phyloP scores from a whole-genome alignment of 2,329 filamentous ascomycete species.

The Phialocephala sp. region DNA sequence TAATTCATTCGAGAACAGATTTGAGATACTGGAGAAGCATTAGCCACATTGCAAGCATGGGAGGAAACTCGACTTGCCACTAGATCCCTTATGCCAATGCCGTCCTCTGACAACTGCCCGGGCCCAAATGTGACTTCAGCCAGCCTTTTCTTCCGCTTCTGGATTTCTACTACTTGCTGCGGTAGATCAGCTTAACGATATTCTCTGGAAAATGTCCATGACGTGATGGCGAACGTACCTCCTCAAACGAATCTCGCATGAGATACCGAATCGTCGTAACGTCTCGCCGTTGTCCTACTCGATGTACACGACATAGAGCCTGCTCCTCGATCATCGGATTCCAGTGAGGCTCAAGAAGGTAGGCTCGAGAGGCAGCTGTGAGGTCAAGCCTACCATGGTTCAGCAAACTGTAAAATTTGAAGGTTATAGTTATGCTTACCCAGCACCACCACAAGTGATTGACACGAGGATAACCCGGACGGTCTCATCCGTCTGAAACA shows the following conservation, averaged over 20 bases:
- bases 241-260: constrained; percentile 39
- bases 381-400: constrained; percentile 25
- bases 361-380: constrained; percentile 38
- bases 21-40: background rate
- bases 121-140: constrained; percentile 16
- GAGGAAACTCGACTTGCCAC: no score
- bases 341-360: constrained; percentile 44
- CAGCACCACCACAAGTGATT: constrained; percentile 57
- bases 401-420: background rate
- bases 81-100: no score
- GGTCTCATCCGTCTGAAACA: constrained; percentile 47
- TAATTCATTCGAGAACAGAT: constrained; percentile 5
- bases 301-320: constrained; percentile 37
- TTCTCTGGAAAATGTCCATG: no score
- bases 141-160: constrained; percentile 24
- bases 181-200: background rate
- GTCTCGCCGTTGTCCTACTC: constrained; percentile 36
- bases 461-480: constrained; percentile 54
- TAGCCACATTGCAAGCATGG: background rate
- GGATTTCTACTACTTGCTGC: constrained; percentile 25
- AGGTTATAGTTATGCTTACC: constrained; percentile 44
- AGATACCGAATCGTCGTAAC: constrained; percentile 39
- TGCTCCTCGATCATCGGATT: constrained; percentile 43
- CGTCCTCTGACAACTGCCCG: constrained; percentile 13
- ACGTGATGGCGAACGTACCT: no score